Evolutionary conservation across 176 grass and related monocot species (phyloP), one percentile per base, ranked within the genome.

Genomic region (Oryza meridionalis): DNA sequence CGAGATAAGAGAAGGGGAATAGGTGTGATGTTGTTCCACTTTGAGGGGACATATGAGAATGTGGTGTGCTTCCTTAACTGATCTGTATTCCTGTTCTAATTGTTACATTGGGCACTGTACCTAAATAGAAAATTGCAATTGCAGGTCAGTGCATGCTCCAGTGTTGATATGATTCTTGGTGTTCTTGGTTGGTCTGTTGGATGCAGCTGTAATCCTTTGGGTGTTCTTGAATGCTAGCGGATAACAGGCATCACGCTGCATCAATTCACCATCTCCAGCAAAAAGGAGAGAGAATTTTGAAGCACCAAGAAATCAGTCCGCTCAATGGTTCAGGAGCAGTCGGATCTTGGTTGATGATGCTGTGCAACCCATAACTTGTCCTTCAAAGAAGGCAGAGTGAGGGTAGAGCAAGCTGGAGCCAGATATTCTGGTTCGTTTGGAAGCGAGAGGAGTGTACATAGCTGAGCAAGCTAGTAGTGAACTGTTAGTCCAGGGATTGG

Each of bases 161-260:
- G 88, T 43, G 86, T 96, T 69, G 93, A 92, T 72, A 90, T 75
- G 72, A 92, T 94, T 83, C 85, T 82, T 67, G 96, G 93, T 72
- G 87, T 95, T 86, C 88, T 94, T 64, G 75, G 89, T 49, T 95
- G 96, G 96, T 99, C 96, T 0, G 83, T 83, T 67, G 96, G 96
- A 49, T 99, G 93, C 88, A 96, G 96, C 55, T 99, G 82, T 84
- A 83, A 76, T 27, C 83, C 83, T 49, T 58, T 90, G 55, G 67
- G 73, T 73, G 88, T 86, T 89, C 81, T 92, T 40, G 87, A 95
- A 71, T 98, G 86, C 74, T 85, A 88, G 45, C 51, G 33, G 79
- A 53, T 72, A n/a, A 17, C 63, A 84, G 46, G 43, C 68, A 49
- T 37, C 37, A 16, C 70, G 64, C 14, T 67, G 47, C 63, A 67